phyloP scores from a whole-genome alignment of 306 rosid species.

The Trifolium repens region DNA sequence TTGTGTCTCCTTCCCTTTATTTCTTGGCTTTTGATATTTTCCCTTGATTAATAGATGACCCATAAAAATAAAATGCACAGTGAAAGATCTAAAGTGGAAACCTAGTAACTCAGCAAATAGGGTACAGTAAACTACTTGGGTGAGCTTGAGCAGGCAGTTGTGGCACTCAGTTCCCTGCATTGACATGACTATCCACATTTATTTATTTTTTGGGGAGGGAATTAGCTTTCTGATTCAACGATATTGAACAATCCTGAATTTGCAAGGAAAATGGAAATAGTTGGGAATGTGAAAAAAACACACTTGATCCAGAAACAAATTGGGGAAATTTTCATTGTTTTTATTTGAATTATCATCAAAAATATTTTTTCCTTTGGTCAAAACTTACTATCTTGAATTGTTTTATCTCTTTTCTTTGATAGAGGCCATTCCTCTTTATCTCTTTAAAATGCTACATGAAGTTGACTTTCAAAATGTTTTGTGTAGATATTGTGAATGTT shows the following conservation, averaged over 20 bases:
- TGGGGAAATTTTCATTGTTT: constrained; percentile 18
- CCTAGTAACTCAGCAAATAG: constrained; percentile 5
- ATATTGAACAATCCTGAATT: neutral
- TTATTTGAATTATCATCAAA: constrained; percentile 29
- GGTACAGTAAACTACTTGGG: constrained; percentile 11
- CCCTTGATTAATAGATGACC: constrained; percentile 7
- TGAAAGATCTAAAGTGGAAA: constrained; percentile 22
- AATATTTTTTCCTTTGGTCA: constrained; percentile 25
- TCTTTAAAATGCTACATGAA: constrained; percentile 23
- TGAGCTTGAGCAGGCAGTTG: constrained; percentile 15
- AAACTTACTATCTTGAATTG: constrained; percentile 6
- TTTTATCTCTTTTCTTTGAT: constrained; percentile 9
- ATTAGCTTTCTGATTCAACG: constrained; percentile 27
- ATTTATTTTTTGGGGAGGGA: neutral
- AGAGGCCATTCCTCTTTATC: neutral
- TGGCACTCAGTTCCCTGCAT: constrained; percentile 9
- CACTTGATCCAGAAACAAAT: constrained; percentile 17
- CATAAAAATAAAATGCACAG: constrained; percentile 9
- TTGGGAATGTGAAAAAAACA: constrained; percentile 15
- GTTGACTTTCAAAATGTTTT: constrained; percentile 48
- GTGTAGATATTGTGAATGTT: constrained; percentile 98
- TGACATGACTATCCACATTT: neutral
- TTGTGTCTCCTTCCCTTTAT: neutral
- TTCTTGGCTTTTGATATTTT: neutral
- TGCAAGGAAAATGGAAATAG: constrained; percentile 23